phyloP scores from a whole-genome alignment of 139 green algal species.

The Trebouxia sp. region DNA sequence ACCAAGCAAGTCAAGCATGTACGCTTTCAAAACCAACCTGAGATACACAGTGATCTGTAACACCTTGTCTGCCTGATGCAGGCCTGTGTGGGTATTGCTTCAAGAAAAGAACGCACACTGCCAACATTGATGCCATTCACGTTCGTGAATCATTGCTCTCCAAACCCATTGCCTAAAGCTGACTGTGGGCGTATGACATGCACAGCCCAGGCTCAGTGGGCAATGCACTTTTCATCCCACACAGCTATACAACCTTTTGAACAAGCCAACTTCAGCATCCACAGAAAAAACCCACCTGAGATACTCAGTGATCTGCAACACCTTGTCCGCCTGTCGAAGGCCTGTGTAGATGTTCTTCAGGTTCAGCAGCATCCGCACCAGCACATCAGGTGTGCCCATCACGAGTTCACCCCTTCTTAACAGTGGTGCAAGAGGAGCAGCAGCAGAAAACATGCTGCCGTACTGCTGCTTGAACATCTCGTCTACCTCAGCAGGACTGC shows the following conservation, averaged over 20 bases:
- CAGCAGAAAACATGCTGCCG: slow-evolving; percentile 13
- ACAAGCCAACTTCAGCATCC: too few species aligned
- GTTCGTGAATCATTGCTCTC: too few species aligned
- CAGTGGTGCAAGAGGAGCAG: too few species aligned
- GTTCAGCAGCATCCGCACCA: slow-evolving; percentile 57
- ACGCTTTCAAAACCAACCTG: background rate
- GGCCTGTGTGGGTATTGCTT: slow-evolving; percentile 31
- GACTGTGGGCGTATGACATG: too few species aligned
- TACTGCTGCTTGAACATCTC: slow-evolving; percentile 41
- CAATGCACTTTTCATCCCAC: too few species aligned
- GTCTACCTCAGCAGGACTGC: slow-evolving; percentile 51
- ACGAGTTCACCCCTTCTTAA: slow-evolving; percentile 44
- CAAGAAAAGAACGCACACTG: too few species aligned
- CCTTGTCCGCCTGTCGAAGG: background rate
- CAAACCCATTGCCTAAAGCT: too few species aligned
- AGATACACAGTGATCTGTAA: slow-evolving; percentile 14
- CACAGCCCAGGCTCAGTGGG: too few species aligned
- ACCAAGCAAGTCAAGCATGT: background rate
- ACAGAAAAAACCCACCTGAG: slow-evolving; percentile 7
- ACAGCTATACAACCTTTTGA: too few species aligned
- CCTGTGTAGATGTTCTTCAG: slow-evolving; percentile 41
- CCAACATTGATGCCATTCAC: too few species aligned
- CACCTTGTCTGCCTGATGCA: slow-evolving; percentile 6
- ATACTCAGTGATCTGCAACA: slow-evolving; percentile 16
- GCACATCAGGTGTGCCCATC: slow-evolving; percentile 32